Evolutionary conservation across 225 moss, liverwort and hornwort genomes (phyloP).

Genomic region (Marchantia paleacea): DNA sequence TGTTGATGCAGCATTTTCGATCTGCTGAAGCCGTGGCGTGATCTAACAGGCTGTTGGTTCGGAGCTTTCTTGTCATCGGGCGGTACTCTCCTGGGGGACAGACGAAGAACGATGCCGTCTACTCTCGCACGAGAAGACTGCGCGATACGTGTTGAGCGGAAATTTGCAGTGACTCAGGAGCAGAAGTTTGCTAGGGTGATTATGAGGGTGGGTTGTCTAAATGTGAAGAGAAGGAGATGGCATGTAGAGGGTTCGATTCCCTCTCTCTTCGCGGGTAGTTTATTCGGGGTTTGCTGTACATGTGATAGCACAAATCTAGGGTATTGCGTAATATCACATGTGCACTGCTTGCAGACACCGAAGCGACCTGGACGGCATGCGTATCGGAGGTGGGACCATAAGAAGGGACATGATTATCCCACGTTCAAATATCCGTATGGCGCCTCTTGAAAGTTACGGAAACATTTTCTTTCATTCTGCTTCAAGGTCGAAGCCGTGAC

Average conservation of each 20-base stretch:
- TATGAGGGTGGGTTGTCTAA: not conserved
- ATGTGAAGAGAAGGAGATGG: constrained; percentile 19
- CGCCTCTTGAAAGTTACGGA: too few species aligned
- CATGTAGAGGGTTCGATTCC: constrained; percentile 12
- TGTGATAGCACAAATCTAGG: too few species aligned
- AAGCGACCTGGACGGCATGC: too few species aligned
- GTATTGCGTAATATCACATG: too few species aligned
- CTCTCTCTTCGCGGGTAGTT: constrained; percentile 1
- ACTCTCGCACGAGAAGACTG: not conserved
- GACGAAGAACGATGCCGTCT: too few species aligned
- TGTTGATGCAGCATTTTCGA: not conserved
- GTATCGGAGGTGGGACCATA: too few species aligned
- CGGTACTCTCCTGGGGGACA: not conserved
- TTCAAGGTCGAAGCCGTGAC: too few species aligned
- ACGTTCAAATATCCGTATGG: too few species aligned
- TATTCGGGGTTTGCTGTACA: not conserved
- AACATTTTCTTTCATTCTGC: too few species aligned
- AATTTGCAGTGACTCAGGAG: not conserved
- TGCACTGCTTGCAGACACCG: too few species aligned
- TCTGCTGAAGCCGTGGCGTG: not conserved
- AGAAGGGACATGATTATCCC: too few species aligned
- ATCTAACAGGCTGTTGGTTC: not conserved
- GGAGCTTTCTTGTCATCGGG: not conserved
- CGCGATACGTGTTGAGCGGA: not conserved
- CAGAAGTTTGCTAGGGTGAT: not conserved